Base-by-base conservation (phyloP, 2,329 filamentous ascomycete species). In the Pezicula neosporulosa region DNA sequence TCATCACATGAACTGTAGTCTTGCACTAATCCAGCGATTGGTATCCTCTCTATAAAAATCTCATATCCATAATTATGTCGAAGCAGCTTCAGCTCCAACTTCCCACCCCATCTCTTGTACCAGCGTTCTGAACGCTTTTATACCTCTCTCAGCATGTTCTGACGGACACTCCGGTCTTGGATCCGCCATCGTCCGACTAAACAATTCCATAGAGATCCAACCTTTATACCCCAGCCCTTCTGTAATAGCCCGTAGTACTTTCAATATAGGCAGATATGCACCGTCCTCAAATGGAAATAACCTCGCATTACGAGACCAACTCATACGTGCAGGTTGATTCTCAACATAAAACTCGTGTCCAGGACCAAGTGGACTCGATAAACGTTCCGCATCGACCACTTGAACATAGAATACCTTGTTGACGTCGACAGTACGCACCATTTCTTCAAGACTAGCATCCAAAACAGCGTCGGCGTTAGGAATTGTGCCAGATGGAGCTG, bases 361-460 rank as follows among this genome's bases (percentile, higher is more conserved):
- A 6, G 24, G 24, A 24, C 24, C 24, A 24, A 24, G 24, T 6
- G 24, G 24, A 24, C 24, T 24, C 7, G 24, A 24, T 6, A 24
- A 24, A 6, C 24, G 24, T 6, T 24, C 24, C 24, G 24, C 24
- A 24, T 24, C 24, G 4, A 88, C 87, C 6, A 92, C 77, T 63
- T 92, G 89, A 1, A 92, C 74, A 60, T 87, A 89, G 60, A 90
- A 89, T 0, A 92, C 75, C 65, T 87, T 89, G 39, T 70, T 66
- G 2, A 80, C 72, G 54, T 89, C 80, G 6, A 90, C 47, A 5
- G 39, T 54, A 18, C 53, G 48, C 7, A 56, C 50, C 38, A 61
- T 43, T 21, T 53, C 44, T 21, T 44, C 52, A 36, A 60, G 36
- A 19, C 52, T 57, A 16, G 70, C 70, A 10, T 69, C 64, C 1